Base-by-base conservation (phyloP, 129 eudicot species). In the Chrysanthemum makinoi region DNA sequence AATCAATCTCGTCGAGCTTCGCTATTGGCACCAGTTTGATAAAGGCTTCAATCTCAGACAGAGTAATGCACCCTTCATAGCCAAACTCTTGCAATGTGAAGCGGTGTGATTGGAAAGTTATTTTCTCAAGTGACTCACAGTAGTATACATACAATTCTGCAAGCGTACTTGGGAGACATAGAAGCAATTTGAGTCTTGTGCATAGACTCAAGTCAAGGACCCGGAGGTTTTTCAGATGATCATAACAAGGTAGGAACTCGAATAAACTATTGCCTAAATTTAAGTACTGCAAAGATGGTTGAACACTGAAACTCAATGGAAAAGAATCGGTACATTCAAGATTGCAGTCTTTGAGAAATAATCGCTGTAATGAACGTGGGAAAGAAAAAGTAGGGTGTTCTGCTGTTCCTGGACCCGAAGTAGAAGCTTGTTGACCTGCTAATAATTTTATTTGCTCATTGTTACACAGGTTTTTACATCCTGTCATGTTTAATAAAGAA, bases 161-260 rank as follows among this genome's bases (percentile, higher is more conserved):
- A 7, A 73, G 77, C n/a, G 77, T 62, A 19, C 62, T 62, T 17
- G 77, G 77, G 3, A 73, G 70, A 62, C 9, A 11, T 0, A 62
- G 24, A 62, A 73, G 70, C 20, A 0, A 3, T 39, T 73, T 51
- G 1, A 62, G 77, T 62, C 53, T 73, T 12, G 12, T 49, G 62
- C 77, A 73, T 13, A 73, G 33, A 50, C 63, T 73, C 62, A 62
- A 22, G 51, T 73, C 77, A 50, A 73, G 77, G 5, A 73, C 77
- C 43, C 70, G 70, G n/a, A 73, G 77, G 64, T 35, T 62, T 62
- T 30, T 22, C 15, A 73, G 77, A 63, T 63, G 77, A 33, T 47
- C 6, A n/a, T 71, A 58, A 7, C 35, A 66, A 46, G 70, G 70
- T 55, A 66, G 49, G 57, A 15, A 46, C 70, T 72, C 67, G 11